Evolutionary conservation across 2,329 filamentous ascomycete genomes (phyloP).

Genomic region (Ascochyta lentis): DNA sequence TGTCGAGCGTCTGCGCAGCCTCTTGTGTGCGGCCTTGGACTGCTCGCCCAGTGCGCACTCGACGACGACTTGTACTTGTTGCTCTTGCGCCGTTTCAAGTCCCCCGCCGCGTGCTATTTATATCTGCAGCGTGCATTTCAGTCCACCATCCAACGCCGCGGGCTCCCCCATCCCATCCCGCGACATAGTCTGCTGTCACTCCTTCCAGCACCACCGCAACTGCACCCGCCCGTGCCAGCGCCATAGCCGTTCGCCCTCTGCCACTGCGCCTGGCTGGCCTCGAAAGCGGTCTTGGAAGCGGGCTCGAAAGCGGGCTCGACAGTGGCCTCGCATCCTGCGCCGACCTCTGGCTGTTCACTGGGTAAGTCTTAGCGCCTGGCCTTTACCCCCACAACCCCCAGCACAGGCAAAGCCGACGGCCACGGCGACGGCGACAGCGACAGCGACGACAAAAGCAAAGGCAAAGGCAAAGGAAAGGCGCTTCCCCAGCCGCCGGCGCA

Average conservation of each 20-base stretch:
- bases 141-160: constrained; percentile 23
- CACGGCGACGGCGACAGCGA: too few species aligned
- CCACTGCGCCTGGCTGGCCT: constrained; percentile 19
- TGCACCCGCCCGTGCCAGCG: constrained; percentile 13
- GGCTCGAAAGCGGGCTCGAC: constrained; percentile 3
- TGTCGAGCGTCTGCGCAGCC: too few species aligned
- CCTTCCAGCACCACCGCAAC: constrained; percentile 17
- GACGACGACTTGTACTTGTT: neutral
- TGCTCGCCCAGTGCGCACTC: constrained; percentile 3
- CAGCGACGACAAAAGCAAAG: too few species aligned
- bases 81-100: constrained; percentile 2
- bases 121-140: constrained; percentile 13
- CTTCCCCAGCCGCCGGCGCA: constrained; percentile 42
- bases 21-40: constrained; percentile 4
- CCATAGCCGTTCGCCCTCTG: constrained; percentile 11
- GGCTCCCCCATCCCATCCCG: constrained; percentile 12
- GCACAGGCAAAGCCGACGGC: constrained; percentile 20
- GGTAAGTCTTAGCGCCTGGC: constrained; percentile 48
- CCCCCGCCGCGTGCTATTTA: constrained; percentile 19
- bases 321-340: constrained; percentile 20
- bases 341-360: constrained; percentile 38
- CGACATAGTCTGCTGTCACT: constrained; percentile 3
- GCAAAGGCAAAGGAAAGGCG: constrained; percentile 28
- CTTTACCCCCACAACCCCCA: constrained; percentile 34
- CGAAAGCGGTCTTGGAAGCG: constrained; percentile 1